phyloP scores from a whole-genome alignment of 1,284 basidiomycete species.

The Sanguinoderma infundibulare region DNA sequence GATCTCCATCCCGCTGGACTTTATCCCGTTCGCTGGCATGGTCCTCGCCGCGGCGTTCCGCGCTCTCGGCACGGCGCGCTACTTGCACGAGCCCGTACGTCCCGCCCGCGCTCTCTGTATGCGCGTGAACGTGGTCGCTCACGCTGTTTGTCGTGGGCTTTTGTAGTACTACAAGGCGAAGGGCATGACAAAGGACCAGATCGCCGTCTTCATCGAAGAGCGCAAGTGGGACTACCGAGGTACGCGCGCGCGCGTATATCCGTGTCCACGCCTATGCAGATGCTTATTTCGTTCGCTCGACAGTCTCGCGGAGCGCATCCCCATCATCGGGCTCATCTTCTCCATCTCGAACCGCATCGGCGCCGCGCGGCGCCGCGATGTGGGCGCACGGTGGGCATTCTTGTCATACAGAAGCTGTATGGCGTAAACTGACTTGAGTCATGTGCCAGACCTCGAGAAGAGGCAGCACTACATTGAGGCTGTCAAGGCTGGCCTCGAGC shows the following conservation, averaged over 20 bases:
- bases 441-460: slow-evolving; percentile 70
- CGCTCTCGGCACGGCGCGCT: slow-evolving; percentile 68
- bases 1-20: slow-evolving; percentile 67
- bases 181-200: slow-evolving; percentile 72
- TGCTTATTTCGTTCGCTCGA: neutral
- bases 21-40: slow-evolving; percentile 75
- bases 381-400: slow-evolving; percentile 76
- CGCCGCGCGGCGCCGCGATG: slow-evolving; percentile 91
- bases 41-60: slow-evolving; percentile 69
- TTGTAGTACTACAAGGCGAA: slow-evolving; percentile 81
- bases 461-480: slow-evolving; percentile 68
- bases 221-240: slow-evolving; percentile 86
- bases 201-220: slow-evolving; percentile 82
- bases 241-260: slow-evolving; percentile 35
- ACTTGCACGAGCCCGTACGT: slow-evolving; percentile 71
- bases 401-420: neutral
- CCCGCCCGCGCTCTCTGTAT: neutral
- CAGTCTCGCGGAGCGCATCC: slow-evolving; percentile 80
- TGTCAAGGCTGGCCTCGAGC: slow-evolving; percentile 21
- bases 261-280: neutral
- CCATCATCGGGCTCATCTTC: slow-evolving; percentile 79
- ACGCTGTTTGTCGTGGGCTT: no score
- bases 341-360: slow-evolving; percentile 86
- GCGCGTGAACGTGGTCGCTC: neutral
- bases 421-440: neutral